Evolutionary conservation across 2,329 filamentous ascomycete species (phyloP).

Genomic region (Botrytis medusae): DNA sequence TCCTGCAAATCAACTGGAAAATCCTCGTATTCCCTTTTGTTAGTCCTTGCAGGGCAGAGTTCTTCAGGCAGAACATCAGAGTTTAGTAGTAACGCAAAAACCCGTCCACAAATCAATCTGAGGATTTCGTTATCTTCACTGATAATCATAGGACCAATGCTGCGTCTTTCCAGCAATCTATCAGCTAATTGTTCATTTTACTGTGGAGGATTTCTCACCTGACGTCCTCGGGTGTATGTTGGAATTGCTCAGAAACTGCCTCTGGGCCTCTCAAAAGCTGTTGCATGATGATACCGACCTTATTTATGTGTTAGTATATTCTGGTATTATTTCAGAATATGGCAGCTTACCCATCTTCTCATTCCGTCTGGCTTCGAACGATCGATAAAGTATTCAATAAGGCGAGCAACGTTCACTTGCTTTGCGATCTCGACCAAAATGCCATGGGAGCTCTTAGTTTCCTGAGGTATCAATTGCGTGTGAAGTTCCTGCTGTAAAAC

Average conservation of each 20-base stretch:
- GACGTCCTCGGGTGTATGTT: constrained; percentile 28
- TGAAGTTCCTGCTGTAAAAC: constrained; percentile 27
- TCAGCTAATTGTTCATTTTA: not conserved
- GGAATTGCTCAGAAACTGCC: constrained; percentile 26
- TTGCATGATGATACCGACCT: constrained; percentile 36
- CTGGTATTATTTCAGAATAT: not conserved
- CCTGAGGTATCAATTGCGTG: constrained; percentile 3
- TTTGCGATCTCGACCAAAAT: constrained; percentile 5
- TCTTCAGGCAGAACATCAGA: constrained; percentile 22
- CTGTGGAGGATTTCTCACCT: constrained; percentile 28
- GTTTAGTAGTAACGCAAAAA: constrained; percentile 29
- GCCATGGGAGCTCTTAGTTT: not conserved
- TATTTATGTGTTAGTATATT: constrained; percentile 6
- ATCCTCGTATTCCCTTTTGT: constrained; percentile 22
- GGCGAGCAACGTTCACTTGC: not conserved
- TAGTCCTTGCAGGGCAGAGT: constrained; percentile 31
- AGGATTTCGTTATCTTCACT: constrained; percentile 35
- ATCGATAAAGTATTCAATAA: constrained; percentile 31
- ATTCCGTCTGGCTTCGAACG: constrained; percentile 21
- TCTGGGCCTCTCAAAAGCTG: constrained; percentile 31
- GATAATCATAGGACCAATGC: constrained; percentile 30
- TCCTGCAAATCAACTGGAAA: constrained; percentile 32
- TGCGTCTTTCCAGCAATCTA: constrained; percentile 23
- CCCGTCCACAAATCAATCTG: constrained; percentile 31
- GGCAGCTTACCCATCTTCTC: constrained; percentile 35